A percentile compares a stretch with the other conserved stretches of the same genome.
Evolutionary conservation across 2,329 filamentous ascomycete species (phyloP).

Genomic region (Aaosphaeria pasadenensis): DNA sequence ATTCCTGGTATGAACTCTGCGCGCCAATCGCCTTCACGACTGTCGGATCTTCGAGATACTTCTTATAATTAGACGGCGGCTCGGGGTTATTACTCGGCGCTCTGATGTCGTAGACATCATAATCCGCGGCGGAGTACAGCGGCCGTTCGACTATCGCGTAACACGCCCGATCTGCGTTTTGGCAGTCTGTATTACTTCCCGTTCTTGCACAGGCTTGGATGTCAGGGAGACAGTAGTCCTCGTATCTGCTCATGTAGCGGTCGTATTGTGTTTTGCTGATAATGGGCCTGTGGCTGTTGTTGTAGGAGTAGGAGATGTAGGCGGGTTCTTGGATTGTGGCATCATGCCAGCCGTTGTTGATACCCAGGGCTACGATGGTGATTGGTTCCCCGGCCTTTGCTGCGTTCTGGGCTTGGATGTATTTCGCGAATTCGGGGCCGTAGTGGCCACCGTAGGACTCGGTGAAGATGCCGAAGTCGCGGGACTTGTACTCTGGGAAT

Average conservation of each 20-base stretch:
- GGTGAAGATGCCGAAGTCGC: constrained; percentile 53
- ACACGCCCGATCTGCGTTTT: constrained; percentile 53
- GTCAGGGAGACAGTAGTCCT: constrained; percentile 56
- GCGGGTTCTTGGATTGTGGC: constrained; percentile 52
- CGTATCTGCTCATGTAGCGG: constrained; percentile 56
- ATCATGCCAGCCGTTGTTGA: constrained; percentile 57
- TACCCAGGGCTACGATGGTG: constrained; percentile 45
- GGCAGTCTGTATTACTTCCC: constrained; percentile 50
- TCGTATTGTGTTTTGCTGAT: constrained; percentile 38
- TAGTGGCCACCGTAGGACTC: constrained; percentile 58
- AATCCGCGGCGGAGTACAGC: constrained; percentile 45
- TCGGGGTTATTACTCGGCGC: constrained; percentile 55
- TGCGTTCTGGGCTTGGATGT: constrained; percentile 45
- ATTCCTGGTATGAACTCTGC: constrained; percentile 53
- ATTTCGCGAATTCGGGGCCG: constrained; percentile 49
- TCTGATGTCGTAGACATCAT: constrained; percentile 58
- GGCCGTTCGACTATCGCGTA: constrained; percentile 48
- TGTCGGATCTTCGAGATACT: constrained; percentile 52
- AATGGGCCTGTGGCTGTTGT: constrained; percentile 50
- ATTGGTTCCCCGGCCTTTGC: constrained; percentile 37
- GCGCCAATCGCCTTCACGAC: constrained; percentile 56
- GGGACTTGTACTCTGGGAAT: constrained; percentile 44
- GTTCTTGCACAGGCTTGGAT: constrained; percentile 50
- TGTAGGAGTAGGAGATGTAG: constrained; percentile 44
- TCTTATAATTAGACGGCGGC: constrained; percentile 51